These are phyloP conservation scores for Colletotrichum sublineola DNA, from an alignment of 2,329 filamentous ascomycete genomes.

Conservation along the genomic window DNA sequence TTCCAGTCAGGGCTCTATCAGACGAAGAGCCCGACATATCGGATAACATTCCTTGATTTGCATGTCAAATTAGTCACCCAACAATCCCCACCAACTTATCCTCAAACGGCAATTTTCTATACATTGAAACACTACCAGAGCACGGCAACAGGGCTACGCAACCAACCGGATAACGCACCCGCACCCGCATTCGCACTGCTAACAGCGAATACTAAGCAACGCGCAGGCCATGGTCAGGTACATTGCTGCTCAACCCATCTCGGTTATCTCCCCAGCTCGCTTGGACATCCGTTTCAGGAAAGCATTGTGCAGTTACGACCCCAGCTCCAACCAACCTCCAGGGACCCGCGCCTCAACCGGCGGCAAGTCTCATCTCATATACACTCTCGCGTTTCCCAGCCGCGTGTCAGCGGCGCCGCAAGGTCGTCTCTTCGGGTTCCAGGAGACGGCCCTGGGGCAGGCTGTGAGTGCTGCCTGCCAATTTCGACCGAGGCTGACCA, in stretches of 20 bases:
- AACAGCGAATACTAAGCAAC: conserved; percentile 1
- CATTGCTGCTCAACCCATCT: not conserved
- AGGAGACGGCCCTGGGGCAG: not conserved
- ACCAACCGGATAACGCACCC: conserved; percentile 29
- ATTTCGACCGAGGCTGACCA: conserved; percentile 3
- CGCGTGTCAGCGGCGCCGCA: conserved; percentile 7
- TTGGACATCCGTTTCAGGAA: conserved; percentile 39
- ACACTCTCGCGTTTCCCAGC: not conserved
- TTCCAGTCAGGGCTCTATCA: conserved; percentile 2
- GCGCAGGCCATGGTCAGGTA: conserved; percentile 1
- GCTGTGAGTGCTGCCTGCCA: not conserved
- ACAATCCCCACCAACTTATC: not conserved
- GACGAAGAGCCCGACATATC: conserved; percentile 32
- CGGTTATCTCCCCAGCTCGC: not conserved
- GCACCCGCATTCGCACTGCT: conserved; percentile 35
- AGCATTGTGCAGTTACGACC: conserved; percentile 17
- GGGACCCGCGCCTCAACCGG: conserved; percentile 21
- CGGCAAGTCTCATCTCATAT: conserved; percentile 27
- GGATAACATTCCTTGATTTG: conserved; percentile 13
- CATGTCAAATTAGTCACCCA: conserved; percentile 25
- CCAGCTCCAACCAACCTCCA: not conserved
- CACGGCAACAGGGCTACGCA: conserved; percentile 13
- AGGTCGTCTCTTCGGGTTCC: not conserved
- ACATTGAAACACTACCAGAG: conserved; percentile 36
- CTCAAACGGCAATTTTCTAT: conserved; percentile 33